Evolutionary conservation across 2,329 filamentous ascomycete species (phyloP).

Genomic region (Colletotrichum sp.): DNA sequence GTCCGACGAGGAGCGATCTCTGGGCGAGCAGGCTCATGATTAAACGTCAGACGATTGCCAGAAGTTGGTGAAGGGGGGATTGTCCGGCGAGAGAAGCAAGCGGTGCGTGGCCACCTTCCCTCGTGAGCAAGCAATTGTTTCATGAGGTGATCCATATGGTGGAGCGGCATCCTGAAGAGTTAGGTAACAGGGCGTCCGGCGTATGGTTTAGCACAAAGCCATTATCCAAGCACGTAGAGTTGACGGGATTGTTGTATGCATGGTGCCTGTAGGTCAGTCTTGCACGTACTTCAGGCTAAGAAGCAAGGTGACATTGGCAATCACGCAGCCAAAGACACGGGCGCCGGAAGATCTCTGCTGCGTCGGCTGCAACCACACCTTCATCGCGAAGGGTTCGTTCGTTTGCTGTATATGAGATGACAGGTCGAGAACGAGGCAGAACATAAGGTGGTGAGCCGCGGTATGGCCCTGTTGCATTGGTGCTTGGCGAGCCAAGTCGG

Average conservation of each 20-base stretch:
- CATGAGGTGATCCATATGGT: neutral
- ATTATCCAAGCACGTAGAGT: neutral
- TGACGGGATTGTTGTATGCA: neutral
- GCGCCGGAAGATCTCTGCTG: constrained; percentile 9
- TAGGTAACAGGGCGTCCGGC: neutral
- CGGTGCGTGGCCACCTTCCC: neutral
- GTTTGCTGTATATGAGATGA: neutral
- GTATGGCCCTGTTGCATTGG: neutral
- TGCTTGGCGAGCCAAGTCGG: constrained; percentile 3
- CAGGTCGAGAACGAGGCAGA: neutral
- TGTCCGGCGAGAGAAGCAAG: neutral
- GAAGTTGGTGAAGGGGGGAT: neutral
- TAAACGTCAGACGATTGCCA: neutral
- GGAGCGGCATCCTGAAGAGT: neutral
- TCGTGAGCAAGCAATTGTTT: neutral
- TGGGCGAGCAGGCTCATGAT: neutral
- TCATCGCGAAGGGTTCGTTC: neutral
- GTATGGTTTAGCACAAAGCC: neutral
- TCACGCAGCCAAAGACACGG: neutral
- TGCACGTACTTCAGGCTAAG: neutral
- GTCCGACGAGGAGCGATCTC: neutral
- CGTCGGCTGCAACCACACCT: neutral
- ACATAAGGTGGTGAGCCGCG: neutral
- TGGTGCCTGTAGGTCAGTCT: neutral
- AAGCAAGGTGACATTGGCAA: constrained; percentile 1